Evolutionary conservation across 257 asterid genomes (phyloP), one percentile per base, ranked within the genome.

Genomic region (Solanum sejunctum): DNA sequence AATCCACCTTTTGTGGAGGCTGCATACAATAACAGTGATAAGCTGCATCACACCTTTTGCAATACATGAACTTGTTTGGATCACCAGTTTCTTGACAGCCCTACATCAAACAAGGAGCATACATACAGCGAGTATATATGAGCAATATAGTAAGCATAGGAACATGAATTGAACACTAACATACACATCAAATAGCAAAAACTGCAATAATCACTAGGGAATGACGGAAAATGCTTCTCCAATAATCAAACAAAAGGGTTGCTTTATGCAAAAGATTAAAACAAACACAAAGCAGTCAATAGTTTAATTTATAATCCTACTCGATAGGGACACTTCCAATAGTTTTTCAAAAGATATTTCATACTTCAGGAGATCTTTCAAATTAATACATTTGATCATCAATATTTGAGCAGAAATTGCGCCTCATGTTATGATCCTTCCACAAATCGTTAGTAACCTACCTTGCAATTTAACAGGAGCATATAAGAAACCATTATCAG

Each of bases 21-120:
- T 97, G 99, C 90, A 93, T 97, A 85, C 99, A 97, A 88, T 95
- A 97, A 87, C 99, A 97, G 87, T 97, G 99, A 78, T 85, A 87
- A 83, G 99, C 99, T 86, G 91, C 95, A 87, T 97, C 99, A 83
- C 99, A 97, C 88, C 99, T 95, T 92, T 92, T 95, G 92, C 99
- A 97, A 89, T 95, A 97, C 99, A 93, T 93, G 86, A 95, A 93
- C 88, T 95, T 95, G 86, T 88, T 92, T 58, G 98, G 97, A 89
- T 95, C 99, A 89, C 99, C 99, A 84, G 98, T 90, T 92, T 90
- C 91, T 81, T 92, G 89, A 85, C 99, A 97, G 83, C 92, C 98
- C 99, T 96, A 84, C 18, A 87, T 84, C 66, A 83, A 64, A 61
- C 69, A 90, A 69, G 67, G 15, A 36, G 67, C 7, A 86, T 26